Conservation (phyloP, 2,329 filamentous ascomycete species). For the Ophiognomonia clavigignenti-juglandacearum region DNA sequence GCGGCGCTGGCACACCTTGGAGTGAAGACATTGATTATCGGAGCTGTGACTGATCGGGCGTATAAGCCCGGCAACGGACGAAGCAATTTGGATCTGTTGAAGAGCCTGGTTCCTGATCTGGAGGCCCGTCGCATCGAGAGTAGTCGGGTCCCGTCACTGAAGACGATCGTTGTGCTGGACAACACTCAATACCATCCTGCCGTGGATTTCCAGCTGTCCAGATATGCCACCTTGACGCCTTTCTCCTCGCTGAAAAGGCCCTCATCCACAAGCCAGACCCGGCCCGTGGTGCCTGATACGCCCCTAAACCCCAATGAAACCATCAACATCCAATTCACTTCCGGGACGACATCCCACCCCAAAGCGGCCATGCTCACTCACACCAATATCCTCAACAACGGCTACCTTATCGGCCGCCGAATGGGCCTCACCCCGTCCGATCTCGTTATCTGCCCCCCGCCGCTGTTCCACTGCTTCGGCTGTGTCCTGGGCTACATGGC, state of each 20-base stretch:
- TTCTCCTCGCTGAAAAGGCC: conserved; percentile 33
- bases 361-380: conserved; percentile 91
- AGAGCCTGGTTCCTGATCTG: conserved; percentile 39
- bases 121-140: conserved; percentile 28
- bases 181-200: conserved; percentile 55
- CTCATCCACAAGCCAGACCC: conserved; percentile 20
- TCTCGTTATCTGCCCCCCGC: conserved; percentile 78
- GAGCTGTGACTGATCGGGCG: conserved; percentile 81
- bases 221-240: conserved; percentile 37
- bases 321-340: conserved; percentile 96
- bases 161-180: conserved; percentile 70
- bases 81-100: conserved; percentile 46
- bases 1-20: conserved; percentile 73
- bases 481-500: conserved; percentile 94
- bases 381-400: conserved; percentile 87
- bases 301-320: conserved; percentile 60
- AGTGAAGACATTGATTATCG: conserved; percentile 71
- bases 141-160: conserved; percentile 61
- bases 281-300: conserved; percentile 36
- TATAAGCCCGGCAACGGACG: conserved; percentile 53
- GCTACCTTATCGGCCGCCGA: conserved; percentile 72
- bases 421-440: conserved; percentile 77
- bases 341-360: conserved; percentile 84
- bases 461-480: conserved; percentile 88
- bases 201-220: conserved; percentile 38